Evolutionary conservation across 768 basidiomycete species (phyloP).

Genomic region (Tulasnella sp.): DNA sequence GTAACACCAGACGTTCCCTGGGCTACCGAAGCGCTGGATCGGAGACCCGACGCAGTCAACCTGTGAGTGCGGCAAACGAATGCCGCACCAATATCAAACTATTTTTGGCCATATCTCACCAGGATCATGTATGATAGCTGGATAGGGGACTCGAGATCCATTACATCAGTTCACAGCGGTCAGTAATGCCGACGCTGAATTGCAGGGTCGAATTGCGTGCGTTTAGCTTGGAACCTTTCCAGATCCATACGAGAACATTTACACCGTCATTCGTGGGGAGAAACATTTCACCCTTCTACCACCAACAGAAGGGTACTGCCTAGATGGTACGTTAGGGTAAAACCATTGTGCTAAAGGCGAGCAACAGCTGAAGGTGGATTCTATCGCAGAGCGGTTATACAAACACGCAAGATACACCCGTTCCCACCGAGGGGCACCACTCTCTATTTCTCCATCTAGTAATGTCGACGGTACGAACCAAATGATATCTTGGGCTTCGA

Average conservation of each 20-base stretch:
- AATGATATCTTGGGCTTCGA: constrained; percentile 72
- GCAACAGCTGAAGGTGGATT: background rate
- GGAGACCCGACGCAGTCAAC: constrained; percentile 78
- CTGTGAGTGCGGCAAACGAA: constrained; percentile 42
- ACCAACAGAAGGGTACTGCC: constrained; percentile 78
- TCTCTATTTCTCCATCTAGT: constrained; percentile 11
- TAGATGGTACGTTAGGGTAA: constrained; percentile 47
- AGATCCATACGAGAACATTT: constrained; percentile 94
- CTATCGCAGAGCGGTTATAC: constrained; percentile 42
- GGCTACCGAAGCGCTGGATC: constrained; percentile 73
- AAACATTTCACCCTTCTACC: constrained; percentile 83
- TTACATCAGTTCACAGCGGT: constrained; percentile 85
- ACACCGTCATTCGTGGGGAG: constrained; percentile 70
- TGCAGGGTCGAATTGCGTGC: background rate
- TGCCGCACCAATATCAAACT: too few relatives aligned
- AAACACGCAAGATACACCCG: constrained; percentile 59
- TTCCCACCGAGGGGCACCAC: constrained; percentile 25
- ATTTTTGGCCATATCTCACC: background rate
- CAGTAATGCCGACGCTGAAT: constrained; percentile 15
- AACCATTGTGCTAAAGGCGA: background rate
- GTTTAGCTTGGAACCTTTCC: background rate
- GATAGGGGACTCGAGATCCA: constrained; percentile 64
- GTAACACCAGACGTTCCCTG: constrained; percentile 60
- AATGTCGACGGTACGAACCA: background rate
- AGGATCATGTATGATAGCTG: background rate